phyloP scores from a whole-genome alignment of 352 stramenopile species.

The Thalassiosira mediterranea region DNA sequence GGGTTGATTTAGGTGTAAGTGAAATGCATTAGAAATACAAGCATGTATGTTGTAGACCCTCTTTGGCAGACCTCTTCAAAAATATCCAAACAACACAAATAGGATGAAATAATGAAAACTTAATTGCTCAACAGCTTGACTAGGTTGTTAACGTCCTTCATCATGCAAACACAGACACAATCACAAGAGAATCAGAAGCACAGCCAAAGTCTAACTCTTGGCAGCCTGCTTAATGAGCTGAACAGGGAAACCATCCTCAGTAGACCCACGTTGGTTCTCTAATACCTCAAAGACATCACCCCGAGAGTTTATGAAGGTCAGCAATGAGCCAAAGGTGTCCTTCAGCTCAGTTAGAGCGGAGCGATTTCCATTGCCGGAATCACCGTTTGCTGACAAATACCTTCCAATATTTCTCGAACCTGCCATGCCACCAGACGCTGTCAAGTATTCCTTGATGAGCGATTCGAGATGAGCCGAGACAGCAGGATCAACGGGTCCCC shows the following conservation, averaged over 20 bases:
- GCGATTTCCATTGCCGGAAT: slow-evolving; percentile 35
- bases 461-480: slow-evolving; percentile 50
- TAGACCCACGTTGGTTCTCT: slow-evolving; percentile 31
- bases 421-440: slow-evolving; percentile 64
- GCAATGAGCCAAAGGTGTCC: slow-evolving; percentile 41
- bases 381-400: slow-evolving; percentile 62
- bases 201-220: too few relatives aligned
- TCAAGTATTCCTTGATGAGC: slow-evolving; percentile 71
- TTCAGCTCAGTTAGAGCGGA: slow-evolving; percentile 59
- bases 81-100: too few relatives aligned
- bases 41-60: too few relatives aligned
- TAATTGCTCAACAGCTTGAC: too few relatives aligned
- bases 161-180: too few relatives aligned
- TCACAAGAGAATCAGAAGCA: too few relatives aligned
- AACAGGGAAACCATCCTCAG: slow-evolving; percentile 33
- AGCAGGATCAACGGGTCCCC: slow-evolving; percentile 22
- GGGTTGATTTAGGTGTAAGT: too few relatives aligned
- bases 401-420: slow-evolving; percentile 75
- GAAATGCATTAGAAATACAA: too few relatives aligned
- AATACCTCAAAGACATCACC: slow-evolving; percentile 36
- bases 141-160: too few relatives aligned
- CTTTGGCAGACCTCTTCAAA: too few relatives aligned
- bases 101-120: too few relatives aligned
- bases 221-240: slow-evolving; percentile 38
- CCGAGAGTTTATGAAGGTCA: slow-evolving; percentile 32